Percentiles rank a stretch among this genome's conserved stretches.
Evolutionary conservation across 495 filamentous ascomycete genomes (phyloP).

Genomic region (Penicillium pancosmium): DNA sequence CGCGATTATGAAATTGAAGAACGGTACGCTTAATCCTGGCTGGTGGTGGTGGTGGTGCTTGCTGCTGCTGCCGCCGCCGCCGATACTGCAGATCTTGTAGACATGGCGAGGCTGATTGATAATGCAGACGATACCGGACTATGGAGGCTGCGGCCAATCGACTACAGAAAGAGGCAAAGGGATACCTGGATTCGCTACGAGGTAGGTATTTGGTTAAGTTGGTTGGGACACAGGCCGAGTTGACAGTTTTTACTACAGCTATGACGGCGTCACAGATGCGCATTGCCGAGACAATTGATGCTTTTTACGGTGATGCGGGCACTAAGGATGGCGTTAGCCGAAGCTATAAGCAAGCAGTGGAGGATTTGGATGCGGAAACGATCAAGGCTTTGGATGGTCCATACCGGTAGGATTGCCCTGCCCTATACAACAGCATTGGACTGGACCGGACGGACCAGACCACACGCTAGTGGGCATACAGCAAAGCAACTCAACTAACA

Average conservation of each 20-base stretch:
- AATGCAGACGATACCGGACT: slow-evolving; percentile 81
- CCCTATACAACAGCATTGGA: too few relatives aligned
- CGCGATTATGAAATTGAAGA: slow-evolving; percentile 99
- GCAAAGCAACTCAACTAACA: not conserved
- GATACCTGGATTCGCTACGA: slow-evolving; percentile 92
- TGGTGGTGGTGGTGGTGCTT: slow-evolving; percentile 6
- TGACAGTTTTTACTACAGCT: slow-evolving; percentile 50
- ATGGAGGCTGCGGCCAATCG: slow-evolving; percentile 93
- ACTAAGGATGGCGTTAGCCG: slow-evolving; percentile 91
- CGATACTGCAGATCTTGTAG: too few relatives aligned
- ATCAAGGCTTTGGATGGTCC: slow-evolving; percentile 98
- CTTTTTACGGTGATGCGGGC: slow-evolving; percentile 96
- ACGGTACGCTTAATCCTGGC: slow-evolving; percentile 52
- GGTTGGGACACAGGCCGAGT: slow-evolving; percentile 7
- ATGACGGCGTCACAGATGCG: slow-evolving; percentile 99
- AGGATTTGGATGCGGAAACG: slow-evolving; percentile 95
- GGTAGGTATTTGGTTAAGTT: slow-evolving; percentile 49
- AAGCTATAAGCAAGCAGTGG: slow-evolving; percentile 97
- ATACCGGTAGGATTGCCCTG: slow-evolving; percentile 61
- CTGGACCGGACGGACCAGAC: too few relatives aligned
- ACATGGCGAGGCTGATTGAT: not conserved
- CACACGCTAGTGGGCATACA: too few relatives aligned
- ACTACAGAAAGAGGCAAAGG: slow-evolving; percentile 96
- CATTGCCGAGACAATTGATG: slow-evolving; percentile 98
- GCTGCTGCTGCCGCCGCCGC: too few relatives aligned